Evolutionary conservation across 495 filamentous ascomycete species (phyloP), one percentile per base, ranked within the genome.

Genomic region (Apodospora peruviana): DNA sequence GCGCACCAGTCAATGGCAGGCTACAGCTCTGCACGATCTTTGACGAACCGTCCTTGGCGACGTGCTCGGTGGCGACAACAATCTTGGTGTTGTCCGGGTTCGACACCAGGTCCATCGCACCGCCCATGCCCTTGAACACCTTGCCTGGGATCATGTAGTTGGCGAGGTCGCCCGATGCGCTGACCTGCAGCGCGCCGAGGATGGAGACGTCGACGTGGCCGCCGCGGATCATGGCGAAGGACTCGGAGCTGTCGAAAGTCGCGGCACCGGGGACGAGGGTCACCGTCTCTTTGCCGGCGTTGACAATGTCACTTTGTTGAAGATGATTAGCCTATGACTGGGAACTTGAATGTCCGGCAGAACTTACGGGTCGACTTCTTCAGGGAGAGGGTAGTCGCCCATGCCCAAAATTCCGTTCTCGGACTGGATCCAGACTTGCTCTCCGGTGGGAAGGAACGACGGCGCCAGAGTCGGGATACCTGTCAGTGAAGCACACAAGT

Each of bases 121-220:
- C 79, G 37, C 79, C 79, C 72, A 83, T 81, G 19, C 79, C 79
- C 70, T 82, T 83, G 64, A 84, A 75, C 43, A 74, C 69, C 60
- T 80, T 81, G 14, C 79, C 79, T 0, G 79, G 79, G 46, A 83
- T 75, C 79, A 83, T 83, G 64, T 79, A 83, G 58, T 83, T 83
- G 17, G 79, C 79, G 40, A 83, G 54, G 55, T 83, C 79, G 16
- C 79, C 79, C 5, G 68, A 62, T 0, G 75, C 79, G 19, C 72
- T 75, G 20, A 83, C 79, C 53, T 83, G 79, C 51, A 83, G 75
- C 14, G 79, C 72, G 16, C 79, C 79, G 5, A 83, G 69, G 63
- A 83, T 81, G 9, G 75, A 77, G 4, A 83, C 73, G 56, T 83
- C 74, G 34, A 83, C 72, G 56, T 79, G 76, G 0, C 79, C 79